Base-by-base conservation (phyloP, 129 eudicot species). In the Chrysanthemum seticuspe region DNA sequence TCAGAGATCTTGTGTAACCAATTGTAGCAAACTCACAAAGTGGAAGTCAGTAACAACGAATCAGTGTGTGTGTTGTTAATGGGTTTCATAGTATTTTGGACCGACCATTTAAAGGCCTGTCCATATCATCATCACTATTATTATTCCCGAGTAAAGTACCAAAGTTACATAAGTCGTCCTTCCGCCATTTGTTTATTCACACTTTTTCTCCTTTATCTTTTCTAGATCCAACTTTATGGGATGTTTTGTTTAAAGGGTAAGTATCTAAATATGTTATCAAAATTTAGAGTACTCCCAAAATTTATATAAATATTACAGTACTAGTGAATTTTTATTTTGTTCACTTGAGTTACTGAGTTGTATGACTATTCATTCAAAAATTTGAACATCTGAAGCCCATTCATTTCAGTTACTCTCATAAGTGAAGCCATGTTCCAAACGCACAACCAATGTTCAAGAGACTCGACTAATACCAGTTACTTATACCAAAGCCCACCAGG, bases 31-130 rank as follows among this genome's bases (percentile, higher is more conserved):
- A 50, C 69, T 18, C 59, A 47, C 59, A 65, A 40, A 10, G 15
- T 13, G n/a, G 57, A 76, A 68, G 49, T 47, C 49, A 48, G 73
- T 63, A 10, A 58, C 23, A 53, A 68, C 13, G 47, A 60, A 58
- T 76, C 40, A 47, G 29, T 47, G 47, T 47, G 13, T 10, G 60
- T 61, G 18, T 19, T 19, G 21, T 19, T n/a, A 52, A 13, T 56
- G 50, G 80, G 36, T 69, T 76, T 61, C 55, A 29, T 59, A 34
- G 75, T 62, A 76, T 68, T 59, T 58, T 59, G 75, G 80, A 49
- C 80, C 62, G 62, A 60, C 68, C 68, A 13, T 36, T 5, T 48
- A 15, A 27, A 57, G 80, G 55, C 69, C 71, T 76, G 75, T 76
- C 80, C 4, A 27, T 3, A 19, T 68, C 80, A 76, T 13, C 67